Evolutionary conservation across 2,329 filamentous ascomycete species (phyloP).

Genomic region (Phyllosticta citrichinensis): DNA sequence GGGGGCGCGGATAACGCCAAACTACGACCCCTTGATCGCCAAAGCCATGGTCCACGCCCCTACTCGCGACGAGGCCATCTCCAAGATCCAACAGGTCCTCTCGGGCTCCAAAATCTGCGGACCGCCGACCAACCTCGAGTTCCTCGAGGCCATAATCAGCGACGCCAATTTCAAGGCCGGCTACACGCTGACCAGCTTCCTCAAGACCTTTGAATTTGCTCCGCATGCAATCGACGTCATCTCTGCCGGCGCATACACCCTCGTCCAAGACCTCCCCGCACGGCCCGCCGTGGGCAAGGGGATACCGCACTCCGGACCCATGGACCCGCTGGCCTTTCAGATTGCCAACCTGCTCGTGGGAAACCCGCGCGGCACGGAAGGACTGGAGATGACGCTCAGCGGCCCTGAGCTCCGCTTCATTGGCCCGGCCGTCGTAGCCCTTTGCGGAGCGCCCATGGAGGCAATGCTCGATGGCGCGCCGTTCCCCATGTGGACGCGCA

Average conservation of each 20-base stretch:
- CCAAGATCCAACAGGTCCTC: constrained; percentile 35
- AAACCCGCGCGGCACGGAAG: constrained; percentile 42
- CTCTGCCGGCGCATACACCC: constrained; percentile 46
- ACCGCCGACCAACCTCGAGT: constrained; percentile 49
- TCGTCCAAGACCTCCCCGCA: constrained; percentile 50
- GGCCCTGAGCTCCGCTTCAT: constrained; percentile 51
- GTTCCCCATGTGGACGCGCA: constrained; percentile 46
- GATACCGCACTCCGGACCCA: constrained; percentile 50
- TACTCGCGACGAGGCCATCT: constrained; percentile 33
- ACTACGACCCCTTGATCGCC: constrained; percentile 49
- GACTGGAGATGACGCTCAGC: constrained; percentile 50
- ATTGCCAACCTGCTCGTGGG: constrained; percentile 52
- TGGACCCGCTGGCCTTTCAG: constrained; percentile 50
- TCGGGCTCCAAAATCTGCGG: constrained; percentile 40
- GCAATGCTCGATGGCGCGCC: constrained; percentile 39
- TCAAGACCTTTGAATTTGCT: constrained; percentile 40
- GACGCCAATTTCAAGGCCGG: constrained; percentile 38
- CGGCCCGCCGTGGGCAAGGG: constrained; percentile 48
- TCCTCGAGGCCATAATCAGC: constrained; percentile 41
- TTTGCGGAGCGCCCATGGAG: constrained; percentile 48
- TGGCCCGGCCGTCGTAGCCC: constrained; percentile 42
- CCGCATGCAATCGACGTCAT: constrained; percentile 47
- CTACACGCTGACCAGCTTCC: constrained; percentile 47
- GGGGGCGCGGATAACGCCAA: constrained; percentile 46
- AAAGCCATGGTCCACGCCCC: constrained; percentile 48